Evolutionary conservation across 2,329 filamentous ascomycete genomes (phyloP).

Genomic region (Fusarium nodosum): DNA sequence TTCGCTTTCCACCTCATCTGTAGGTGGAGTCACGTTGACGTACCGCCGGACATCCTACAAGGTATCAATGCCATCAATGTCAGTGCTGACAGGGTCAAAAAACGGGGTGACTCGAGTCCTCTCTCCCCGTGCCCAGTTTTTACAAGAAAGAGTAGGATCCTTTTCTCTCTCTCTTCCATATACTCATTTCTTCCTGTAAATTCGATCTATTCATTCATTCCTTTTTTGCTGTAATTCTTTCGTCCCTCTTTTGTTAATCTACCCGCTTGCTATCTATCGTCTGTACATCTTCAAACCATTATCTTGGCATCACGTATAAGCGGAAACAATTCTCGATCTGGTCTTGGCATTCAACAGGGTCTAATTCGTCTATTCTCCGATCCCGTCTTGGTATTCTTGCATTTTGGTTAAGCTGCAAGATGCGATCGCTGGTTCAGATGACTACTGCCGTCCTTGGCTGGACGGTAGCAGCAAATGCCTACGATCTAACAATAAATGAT

Average conservation of each 20-base stretch:
- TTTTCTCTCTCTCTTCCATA: slow-evolving; percentile 3
- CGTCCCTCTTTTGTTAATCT: slow-evolving; percentile 15
- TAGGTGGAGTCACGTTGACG: slow-evolving; percentile 35
- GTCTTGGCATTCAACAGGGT: slow-evolving; percentile 21
- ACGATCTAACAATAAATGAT: slow-evolving; percentile 44
- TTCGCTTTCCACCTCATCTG: slow-evolving; percentile 20
- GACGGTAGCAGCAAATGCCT: slow-evolving; percentile 27
- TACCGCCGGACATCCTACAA: slow-evolving; percentile 21
- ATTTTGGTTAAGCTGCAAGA: slow-evolving; percentile 29
- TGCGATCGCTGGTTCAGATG: slow-evolving; percentile 40
- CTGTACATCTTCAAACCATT: slow-evolving; percentile 15
- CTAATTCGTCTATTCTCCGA: slow-evolving; percentile 7
- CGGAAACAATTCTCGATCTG: slow-evolving; percentile 23
- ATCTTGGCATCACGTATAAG: slow-evolving; percentile 34
- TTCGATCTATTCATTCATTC: not conserved
- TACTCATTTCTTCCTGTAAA: slow-evolving; percentile 11
- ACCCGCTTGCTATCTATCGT: slow-evolving; percentile 11
- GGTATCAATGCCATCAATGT: slow-evolving; percentile 23
- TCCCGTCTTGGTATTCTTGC: slow-evolving; percentile 22
- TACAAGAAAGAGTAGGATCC: slow-evolving; percentile 6
- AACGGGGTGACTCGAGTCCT: slow-evolving; percentile 16
- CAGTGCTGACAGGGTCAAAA: slow-evolving; percentile 15
- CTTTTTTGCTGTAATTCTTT: slow-evolving; percentile 13
- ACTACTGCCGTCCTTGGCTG: slow-evolving; percentile 34
- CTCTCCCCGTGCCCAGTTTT: slow-evolving; percentile 29